These are phyloP conservation scores for Papiliotrema terrestris DNA, from an alignment of 1,284 basidiomycete genomes.

Conservation along the genomic window DNA sequence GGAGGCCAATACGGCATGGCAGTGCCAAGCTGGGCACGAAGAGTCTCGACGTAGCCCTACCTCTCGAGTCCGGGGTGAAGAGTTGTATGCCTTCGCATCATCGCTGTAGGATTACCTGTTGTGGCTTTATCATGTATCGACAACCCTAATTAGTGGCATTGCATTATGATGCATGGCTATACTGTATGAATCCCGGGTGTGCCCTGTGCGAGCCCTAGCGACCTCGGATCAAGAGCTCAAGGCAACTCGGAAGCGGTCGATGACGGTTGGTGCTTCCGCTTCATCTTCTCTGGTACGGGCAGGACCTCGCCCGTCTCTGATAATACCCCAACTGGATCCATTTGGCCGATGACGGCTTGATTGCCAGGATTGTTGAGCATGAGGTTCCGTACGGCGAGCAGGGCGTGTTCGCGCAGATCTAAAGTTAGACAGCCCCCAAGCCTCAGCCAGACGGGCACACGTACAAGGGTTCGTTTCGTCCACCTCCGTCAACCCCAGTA, in stretches of 20 bases:
- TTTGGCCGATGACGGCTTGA: slow-evolving; percentile 68
- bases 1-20: no score
- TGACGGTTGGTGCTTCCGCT: slow-evolving; percentile 13
- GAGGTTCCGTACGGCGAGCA: slow-evolving; percentile 74
- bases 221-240: no score
- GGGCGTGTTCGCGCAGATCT: slow-evolving; percentile 86
- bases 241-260: no score
- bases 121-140: no score
- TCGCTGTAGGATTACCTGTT: no score
- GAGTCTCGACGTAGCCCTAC: no score
- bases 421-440: slow-evolving; percentile 3
- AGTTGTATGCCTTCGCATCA: no score
- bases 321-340: slow-evolving; percentile 58
- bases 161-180: neutral
- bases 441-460: neutral
- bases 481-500: slow-evolving; percentile 80
- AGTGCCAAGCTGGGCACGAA: no score
- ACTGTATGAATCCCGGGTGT: no score
- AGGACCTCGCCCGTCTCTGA: slow-evolving; percentile 59
- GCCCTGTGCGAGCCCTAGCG: no score
- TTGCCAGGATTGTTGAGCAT: slow-evolving; percentile 71
- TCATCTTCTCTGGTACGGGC: slow-evolving; percentile 48
- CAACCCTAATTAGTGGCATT: neutral
- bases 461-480: slow-evolving; percentile 86
- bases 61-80: no score